These are phyloP conservation scores for Zygosaccharomyces sapae DNA, from an alignment of 1,139 yeast genomes.

Conservation along the genomic window DNA sequence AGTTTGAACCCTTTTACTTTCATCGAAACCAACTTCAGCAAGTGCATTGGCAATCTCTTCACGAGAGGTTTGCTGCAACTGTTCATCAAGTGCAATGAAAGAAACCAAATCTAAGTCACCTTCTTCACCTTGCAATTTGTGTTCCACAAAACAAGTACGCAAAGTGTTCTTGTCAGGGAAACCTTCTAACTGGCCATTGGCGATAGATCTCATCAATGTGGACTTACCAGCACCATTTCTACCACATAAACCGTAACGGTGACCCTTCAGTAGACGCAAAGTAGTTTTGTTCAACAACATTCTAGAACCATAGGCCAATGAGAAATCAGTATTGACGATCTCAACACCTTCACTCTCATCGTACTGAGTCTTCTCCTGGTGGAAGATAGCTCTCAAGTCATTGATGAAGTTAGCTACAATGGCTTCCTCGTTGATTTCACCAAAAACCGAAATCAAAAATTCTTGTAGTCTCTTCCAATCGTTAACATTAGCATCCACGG, in stretches of 20 bases:
- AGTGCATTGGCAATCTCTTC: conserved; percentile 75
- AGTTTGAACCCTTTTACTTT: conserved; percentile 79
- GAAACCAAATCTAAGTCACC: conserved; percentile 84
- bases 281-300: conserved; percentile 92
- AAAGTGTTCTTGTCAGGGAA: conserved; percentile 88
- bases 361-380: conserved; percentile 54
- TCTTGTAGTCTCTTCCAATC: conserved; percentile 77
- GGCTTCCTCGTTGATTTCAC: conserved; percentile 43
- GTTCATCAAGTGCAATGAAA: conserved; percentile 87
- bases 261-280: conserved; percentile 84
- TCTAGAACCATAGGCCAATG: conserved; percentile 95
- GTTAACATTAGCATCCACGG: conserved; percentile 78
- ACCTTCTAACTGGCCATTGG: conserved; percentile 96
- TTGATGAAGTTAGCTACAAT: conserved; percentile 46
- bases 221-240: conserved; percentile 99
- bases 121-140: conserved; percentile 91
- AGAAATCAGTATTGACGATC: conserved; percentile 90
- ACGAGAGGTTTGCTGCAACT: conserved; percentile 55
- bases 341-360: conserved; percentile 72
- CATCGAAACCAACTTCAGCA: conserved; percentile 83
- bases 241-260: conserved; percentile 96
- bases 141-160: conserved; percentile 95
- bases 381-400: conserved; percentile 61
- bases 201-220: conserved; percentile 93
- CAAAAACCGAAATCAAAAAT: conserved; percentile 49